phyloP scores from a whole-genome alignment of 352 stramenopile genomes.

The Phytopythium kandeliae region DNA sequence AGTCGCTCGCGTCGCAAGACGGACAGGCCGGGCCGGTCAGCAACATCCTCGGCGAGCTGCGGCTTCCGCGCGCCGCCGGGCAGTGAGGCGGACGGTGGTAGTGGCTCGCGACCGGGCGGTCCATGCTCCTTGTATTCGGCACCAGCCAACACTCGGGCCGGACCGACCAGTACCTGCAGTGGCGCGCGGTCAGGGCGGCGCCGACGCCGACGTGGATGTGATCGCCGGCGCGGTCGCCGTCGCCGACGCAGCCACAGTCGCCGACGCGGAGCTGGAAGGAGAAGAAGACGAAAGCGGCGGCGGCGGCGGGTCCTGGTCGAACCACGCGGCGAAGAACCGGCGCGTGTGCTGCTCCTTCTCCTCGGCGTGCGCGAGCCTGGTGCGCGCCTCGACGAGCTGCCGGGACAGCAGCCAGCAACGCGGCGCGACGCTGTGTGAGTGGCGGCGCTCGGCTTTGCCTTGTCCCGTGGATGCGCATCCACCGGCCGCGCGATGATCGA shows the following conservation, averaged over 20 bases:
- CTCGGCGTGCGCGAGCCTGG: slow-evolving; percentile 29
- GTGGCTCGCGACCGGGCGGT: too few relatives aligned
- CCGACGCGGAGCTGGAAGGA: too few relatives aligned
- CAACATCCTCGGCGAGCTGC: slow-evolving; percentile 69
- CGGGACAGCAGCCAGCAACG: background rate
- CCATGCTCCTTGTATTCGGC: too few relatives aligned
- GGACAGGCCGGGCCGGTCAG: slow-evolving; percentile 61
- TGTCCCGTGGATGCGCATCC: too few relatives aligned
- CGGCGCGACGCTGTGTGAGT: background rate
- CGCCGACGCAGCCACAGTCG: too few relatives aligned
- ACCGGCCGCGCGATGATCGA: background rate
- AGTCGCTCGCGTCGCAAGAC: slow-evolving; percentile 77
- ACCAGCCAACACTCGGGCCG: too few relatives aligned
- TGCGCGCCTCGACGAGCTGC: slow-evolving; percentile 24
- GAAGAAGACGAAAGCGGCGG: background rate
- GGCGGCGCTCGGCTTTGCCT: too few relatives aligned
- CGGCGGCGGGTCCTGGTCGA: slow-evolving; percentile 10
- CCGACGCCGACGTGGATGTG: too few relatives aligned
- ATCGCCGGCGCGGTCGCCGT: too few relatives aligned
- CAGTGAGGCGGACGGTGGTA: background rate
- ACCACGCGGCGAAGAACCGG: slow-evolving; percentile 40
- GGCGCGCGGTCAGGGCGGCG: too few relatives aligned
- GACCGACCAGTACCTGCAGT: too few relatives aligned
- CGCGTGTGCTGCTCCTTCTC: slow-evolving; percentile 31
- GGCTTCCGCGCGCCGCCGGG: slow-evolving; percentile 13